Conservation (phyloP, 148 eudicot genomes). For the Cornus kousa region DNA sequence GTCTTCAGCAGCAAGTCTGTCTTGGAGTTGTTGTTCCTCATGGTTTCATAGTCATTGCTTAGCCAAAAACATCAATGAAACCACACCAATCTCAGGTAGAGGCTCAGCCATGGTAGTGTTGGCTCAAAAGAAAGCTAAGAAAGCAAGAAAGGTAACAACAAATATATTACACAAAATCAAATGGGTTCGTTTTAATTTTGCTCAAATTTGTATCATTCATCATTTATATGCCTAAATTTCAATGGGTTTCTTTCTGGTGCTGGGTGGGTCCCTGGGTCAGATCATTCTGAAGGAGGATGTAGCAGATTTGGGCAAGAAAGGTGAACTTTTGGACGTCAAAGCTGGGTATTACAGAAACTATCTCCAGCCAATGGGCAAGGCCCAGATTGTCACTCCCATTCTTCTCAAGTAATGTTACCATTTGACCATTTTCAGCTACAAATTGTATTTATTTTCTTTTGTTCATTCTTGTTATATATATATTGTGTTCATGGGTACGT, state of each 20-base stretch:
- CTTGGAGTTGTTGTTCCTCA: slow-evolving; percentile 56
- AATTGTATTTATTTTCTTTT: neutral
- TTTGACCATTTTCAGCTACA: neutral
- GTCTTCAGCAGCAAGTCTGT: slow-evolving; percentile 28
- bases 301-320: slow-evolving; percentile 70
- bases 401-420: slow-evolving; percentile 52
- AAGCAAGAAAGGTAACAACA: slow-evolving; percentile 56
- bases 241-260: slow-evolving; percentile 5
- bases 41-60: slow-evolving; percentile 33
- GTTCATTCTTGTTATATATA: neutral
- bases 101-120: slow-evolving; percentile 30
- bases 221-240: neutral
- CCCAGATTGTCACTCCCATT: slow-evolving; percentile 64
- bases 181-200: neutral
- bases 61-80: slow-evolving; percentile 21
- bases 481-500: neutral
- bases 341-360: slow-evolving; percentile 82
- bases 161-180: neutral
- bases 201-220: neutral
- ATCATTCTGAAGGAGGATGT: slow-evolving; percentile 87
- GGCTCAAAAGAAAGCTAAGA: slow-evolving; percentile 74
- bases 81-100: slow-evolving; percentile 23
- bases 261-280: slow-evolving; percentile 24
- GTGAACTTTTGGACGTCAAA: slow-evolving; percentile 76
- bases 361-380: slow-evolving; percentile 75